A percentile compares a stretch with the other conserved stretches of the same genome.
Conservation (phyloP, 352 stramenopile species). For the Phytophthora ramorum region DNA sequence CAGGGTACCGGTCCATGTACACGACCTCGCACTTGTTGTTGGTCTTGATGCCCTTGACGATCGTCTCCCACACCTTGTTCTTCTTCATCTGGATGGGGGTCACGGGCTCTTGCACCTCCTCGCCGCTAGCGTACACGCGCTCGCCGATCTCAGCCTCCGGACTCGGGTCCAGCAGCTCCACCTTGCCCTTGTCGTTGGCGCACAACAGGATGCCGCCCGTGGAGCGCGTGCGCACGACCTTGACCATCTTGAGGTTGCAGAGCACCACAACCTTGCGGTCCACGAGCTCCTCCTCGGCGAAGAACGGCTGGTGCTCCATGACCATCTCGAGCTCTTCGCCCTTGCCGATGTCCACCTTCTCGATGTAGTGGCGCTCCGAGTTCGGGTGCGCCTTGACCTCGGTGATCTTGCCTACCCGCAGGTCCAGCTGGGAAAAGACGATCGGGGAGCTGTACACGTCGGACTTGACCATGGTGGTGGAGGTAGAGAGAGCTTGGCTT, state of each 20-base stretch:
- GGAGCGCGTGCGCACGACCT: slow-evolving; percentile 69
- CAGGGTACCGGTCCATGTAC: slow-evolving; percentile 68
- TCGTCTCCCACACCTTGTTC: slow-evolving; percentile 83
- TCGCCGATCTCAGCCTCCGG: slow-evolving; percentile 73
- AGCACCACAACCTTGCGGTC: slow-evolving; percentile 75
- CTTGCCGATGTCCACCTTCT: slow-evolving; percentile 82
- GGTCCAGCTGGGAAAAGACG: slow-evolving; percentile 70
- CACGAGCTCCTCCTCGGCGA: slow-evolving; percentile 77
- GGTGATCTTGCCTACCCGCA: slow-evolving; percentile 75
- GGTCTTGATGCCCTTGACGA: slow-evolving; percentile 79
- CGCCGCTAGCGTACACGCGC: slow-evolving; percentile 74
- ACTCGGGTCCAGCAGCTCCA: slow-evolving; percentile 71
- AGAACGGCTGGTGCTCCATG: slow-evolving; percentile 78
- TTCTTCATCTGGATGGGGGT: slow-evolving; percentile 88
- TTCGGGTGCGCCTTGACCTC: slow-evolving; percentile 73
- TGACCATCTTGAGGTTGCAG: slow-evolving; percentile 83
- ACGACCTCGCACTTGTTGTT: slow-evolving; percentile 80
- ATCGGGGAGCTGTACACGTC: slow-evolving; percentile 82
- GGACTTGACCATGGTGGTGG: slow-evolving; percentile 69
- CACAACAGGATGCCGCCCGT: slow-evolving; percentile 68
- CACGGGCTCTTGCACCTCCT: slow-evolving; percentile 73
- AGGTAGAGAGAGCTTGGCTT: slow-evolving; percentile 16
- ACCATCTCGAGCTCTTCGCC: slow-evolving; percentile 79
- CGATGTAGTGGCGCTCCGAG: slow-evolving; percentile 77
- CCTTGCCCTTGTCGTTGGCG: slow-evolving; percentile 60